Evolutionary conservation across 257 asterid species (phyloP), one percentile per base, ranked within the genome.

Genomic region (Oldenlandia corymbosa): DNA sequence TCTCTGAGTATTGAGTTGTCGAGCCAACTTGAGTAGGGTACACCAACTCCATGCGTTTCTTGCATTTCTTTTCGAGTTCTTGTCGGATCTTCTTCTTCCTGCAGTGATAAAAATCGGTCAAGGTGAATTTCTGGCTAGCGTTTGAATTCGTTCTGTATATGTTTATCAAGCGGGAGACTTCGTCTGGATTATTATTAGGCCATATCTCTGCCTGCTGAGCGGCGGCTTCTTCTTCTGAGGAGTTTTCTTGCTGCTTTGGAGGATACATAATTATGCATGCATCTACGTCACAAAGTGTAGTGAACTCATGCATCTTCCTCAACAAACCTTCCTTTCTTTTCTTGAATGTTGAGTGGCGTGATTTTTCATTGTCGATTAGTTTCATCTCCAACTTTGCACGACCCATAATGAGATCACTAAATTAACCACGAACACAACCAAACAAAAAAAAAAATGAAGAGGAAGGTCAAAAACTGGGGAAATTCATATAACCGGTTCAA

Each of bases 351-450:
- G 69, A 20, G 51, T 53, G 63, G 41, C 96, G 66, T 5, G 81
- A 49, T 60, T 79, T 84, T 66, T 82, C 88, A 37, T 84, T 79
- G 17, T 23, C 55, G 10, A 82, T 86, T 7, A 86, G 60, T 41
- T 86, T 85, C 92, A 88, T 80, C 56, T 77, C 82, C 73, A 86
- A 17, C 50, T 86, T 88, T 18, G 88, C 90, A 10, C 95, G 73
- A 5, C 92, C 95, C 95, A 85, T 82, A 4, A 58, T 23, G 58
- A 37, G 11, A 39, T n/a, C 2, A 10, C 20, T 23, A 36, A 6
- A 39, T 57, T n/a, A 3, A 12, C 27, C 24, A 34, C 4, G 9
- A 34, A 34, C 39, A 34, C 39, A 9, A 34, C 39, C 4, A 34
- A 34, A 34, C 39, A 34, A 34, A 9, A 34, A 34, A 4, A 34